A percentile compares a stretch with the other conserved stretches of the same genome.
Evolutionary conservation across 306 rosid species (phyloP).

Genomic region (Biancaea sappan): DNA sequence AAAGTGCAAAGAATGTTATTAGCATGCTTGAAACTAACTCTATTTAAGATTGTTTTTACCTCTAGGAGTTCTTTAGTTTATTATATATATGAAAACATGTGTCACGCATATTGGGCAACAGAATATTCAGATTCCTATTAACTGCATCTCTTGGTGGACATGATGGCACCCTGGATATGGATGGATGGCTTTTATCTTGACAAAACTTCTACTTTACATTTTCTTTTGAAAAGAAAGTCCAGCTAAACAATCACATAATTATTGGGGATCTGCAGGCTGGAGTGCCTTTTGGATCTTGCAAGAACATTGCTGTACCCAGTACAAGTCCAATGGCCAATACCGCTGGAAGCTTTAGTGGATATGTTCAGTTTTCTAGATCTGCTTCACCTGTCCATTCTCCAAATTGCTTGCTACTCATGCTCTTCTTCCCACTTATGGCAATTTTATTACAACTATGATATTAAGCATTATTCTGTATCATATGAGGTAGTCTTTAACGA

Average conservation of each 20-base stretch:
- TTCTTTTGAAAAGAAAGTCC: neutral
- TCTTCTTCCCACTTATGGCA: conserved; percentile 49
- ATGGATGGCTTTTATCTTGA: conserved; percentile 25
- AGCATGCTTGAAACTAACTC: neutral
- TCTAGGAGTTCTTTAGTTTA: neutral
- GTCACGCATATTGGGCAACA: neutral
- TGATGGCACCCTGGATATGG: conserved; percentile 16
- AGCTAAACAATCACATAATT: neutral
- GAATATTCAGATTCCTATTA: neutral
- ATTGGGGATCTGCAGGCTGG: conserved; percentile 67
- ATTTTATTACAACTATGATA: conserved; percentile 40
- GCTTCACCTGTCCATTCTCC: conserved; percentile 52
- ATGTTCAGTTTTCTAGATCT: conserved; percentile 80
- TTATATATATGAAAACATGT: neutral
- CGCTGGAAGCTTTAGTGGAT: conserved; percentile 80
- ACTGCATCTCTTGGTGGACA: conserved; percentile 7
- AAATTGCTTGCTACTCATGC: conserved; percentile 37
- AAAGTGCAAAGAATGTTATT: neutral
- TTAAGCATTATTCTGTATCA: conserved; percentile 23
- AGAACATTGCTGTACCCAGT: conserved; percentile 64
- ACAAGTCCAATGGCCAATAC: conserved; percentile 58
- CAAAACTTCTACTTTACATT: conserved; percentile 9
- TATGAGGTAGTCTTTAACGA: conserved; percentile 40
- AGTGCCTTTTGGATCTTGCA: conserved; percentile 85
- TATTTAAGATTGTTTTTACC: neutral